A percentile compares a stretch with the other conserved stretches of the same genome.
Evolutionary conservation across 2,329 filamentous ascomycete genomes (phyloP).

Genomic region (Celoporthe dispersa): DNA sequence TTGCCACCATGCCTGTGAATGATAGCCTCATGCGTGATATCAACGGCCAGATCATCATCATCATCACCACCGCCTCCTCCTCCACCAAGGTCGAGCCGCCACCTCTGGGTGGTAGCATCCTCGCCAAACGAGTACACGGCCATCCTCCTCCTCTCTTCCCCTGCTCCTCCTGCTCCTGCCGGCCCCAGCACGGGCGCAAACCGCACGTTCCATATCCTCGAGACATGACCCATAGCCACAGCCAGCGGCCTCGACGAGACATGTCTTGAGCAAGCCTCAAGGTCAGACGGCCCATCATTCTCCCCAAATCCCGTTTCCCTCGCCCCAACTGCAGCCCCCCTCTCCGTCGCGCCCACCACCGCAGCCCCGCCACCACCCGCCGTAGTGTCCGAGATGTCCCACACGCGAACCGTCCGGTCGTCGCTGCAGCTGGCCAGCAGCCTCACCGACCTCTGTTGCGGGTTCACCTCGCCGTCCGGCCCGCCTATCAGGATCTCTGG

Average conservation of each 20-base stretch:
- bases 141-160: conserved; percentile 22
- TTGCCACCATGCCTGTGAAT: conserved; percentile 79
- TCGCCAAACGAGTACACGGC: conserved; percentile 77
- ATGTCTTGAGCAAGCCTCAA: conserved; percentile 31
- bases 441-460: conserved; percentile 44
- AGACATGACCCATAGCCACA: conserved; percentile 81
- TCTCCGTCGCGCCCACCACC: neutral
- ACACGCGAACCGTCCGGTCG: conserved; percentile 85
- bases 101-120: conserved; percentile 77
- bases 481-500: conserved; percentile 46
- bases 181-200: conserved; percentile 50
- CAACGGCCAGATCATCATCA: conserved; percentile 31
- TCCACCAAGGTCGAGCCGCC: conserved; percentile 58
- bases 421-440: conserved; percentile 94
- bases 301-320: conserved; percentile 68
- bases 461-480: neutral
- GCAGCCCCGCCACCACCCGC: conserved; percentile 30
- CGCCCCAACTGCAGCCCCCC: conserved; percentile 35
- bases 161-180: neutral
- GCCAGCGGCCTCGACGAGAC: conserved; percentile 57
- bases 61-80: conserved; percentile 21
- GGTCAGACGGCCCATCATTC: conserved; percentile 37
- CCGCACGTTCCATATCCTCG: conserved; percentile 85
- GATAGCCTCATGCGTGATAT: conserved; percentile 57
- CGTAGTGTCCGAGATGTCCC: conserved; percentile 71